Conservation (phyloP, 331 rosid species). For the Prunus yedoensis region DNA sequence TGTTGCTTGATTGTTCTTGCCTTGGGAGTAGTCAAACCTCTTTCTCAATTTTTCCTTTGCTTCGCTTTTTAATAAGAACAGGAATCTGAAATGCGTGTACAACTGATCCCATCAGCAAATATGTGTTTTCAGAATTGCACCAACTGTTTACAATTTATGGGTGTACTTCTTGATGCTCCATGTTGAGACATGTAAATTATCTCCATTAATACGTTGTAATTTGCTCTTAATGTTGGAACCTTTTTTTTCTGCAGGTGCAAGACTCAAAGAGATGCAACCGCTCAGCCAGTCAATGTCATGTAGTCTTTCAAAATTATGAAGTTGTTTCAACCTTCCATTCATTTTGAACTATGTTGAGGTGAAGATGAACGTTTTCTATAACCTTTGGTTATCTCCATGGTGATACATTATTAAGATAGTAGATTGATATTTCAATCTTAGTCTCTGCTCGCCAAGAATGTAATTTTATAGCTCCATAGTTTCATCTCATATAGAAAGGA, state of each 20-base stretch:
- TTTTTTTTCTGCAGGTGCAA: constrained; percentile 63
- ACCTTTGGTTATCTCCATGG: neutral
- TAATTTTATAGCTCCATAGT: constrained; percentile 10
- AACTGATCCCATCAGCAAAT: too few species aligned
- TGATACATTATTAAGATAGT: neutral
- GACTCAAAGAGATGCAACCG: constrained; percentile 54
- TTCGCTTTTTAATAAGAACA: neutral
- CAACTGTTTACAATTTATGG: neutral
- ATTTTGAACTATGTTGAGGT: constrained; percentile 14
- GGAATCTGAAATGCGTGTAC: neutral
- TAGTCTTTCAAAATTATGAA: constrained; percentile 18
- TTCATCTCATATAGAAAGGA: constrained; percentile 8
- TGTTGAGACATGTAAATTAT: neutral
- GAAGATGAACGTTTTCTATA: constrained; percentile 4
- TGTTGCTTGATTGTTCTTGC: neutral
- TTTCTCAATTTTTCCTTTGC: neutral
- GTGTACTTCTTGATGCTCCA: neutral
- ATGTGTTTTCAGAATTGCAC: neutral
- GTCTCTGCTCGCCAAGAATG: constrained; percentile 3
- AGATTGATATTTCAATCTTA: neutral
- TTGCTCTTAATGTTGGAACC: constrained; percentile 8
- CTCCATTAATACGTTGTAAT: neutral
- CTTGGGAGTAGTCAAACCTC: neutral
- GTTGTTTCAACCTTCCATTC: neutral
- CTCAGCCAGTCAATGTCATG: constrained; percentile 37